Conservation (phyloP, 805 yeast genomes). For the Barnettozyma salicaria region DNA sequence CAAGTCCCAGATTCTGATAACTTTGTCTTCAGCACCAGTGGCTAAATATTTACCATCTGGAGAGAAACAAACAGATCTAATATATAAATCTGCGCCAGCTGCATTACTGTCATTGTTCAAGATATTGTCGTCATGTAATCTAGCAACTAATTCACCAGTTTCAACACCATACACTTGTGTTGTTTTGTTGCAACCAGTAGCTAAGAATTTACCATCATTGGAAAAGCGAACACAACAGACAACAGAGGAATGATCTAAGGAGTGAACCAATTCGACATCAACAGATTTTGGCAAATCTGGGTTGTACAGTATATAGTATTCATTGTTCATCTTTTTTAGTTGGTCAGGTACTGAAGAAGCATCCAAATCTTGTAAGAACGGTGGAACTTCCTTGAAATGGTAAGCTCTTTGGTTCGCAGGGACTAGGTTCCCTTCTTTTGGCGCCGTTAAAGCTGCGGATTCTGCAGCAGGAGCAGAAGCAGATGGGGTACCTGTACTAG, state of each 20-base stretch:
- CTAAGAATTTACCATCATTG: conserved; percentile 84
- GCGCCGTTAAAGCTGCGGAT: too few species aligned
- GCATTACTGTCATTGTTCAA: conserved; percentile 35
- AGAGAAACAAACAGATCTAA: conserved; percentile 91
- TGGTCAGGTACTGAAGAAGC: conserved; percentile 68
- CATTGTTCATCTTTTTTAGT: conserved; percentile 75
- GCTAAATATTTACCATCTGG: conserved; percentile 93
- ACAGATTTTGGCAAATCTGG: conserved; percentile 72
- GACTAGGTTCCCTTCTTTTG: conserved; percentile 33
- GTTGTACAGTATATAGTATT: conserved; percentile 84
- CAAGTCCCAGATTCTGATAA: conserved; percentile 94
- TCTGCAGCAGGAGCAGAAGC: conserved; percentile 19
- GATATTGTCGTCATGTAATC: conserved; percentile 72
- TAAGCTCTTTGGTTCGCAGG: conserved; percentile 35
- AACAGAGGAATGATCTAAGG: conserved; percentile 88
- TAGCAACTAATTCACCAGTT: conserved; percentile 84
- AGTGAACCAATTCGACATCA: conserved; percentile 84
- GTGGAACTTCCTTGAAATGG: conserved; percentile 73
- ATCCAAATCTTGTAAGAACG: conserved; percentile 76
- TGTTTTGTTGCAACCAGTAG: conserved; percentile 94
- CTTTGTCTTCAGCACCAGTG: conserved; percentile 87
- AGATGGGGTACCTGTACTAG: conserved; percentile 6
- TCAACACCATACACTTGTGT: conserved; percentile 92
- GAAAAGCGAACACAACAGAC: conserved; percentile 96
- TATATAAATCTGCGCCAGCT: conserved; percentile 73